These are phyloP conservation scores for Piedraia hortae DNA, from an alignment of 2,329 filamentous ascomycete genomes.

Conservation along the genomic window DNA sequence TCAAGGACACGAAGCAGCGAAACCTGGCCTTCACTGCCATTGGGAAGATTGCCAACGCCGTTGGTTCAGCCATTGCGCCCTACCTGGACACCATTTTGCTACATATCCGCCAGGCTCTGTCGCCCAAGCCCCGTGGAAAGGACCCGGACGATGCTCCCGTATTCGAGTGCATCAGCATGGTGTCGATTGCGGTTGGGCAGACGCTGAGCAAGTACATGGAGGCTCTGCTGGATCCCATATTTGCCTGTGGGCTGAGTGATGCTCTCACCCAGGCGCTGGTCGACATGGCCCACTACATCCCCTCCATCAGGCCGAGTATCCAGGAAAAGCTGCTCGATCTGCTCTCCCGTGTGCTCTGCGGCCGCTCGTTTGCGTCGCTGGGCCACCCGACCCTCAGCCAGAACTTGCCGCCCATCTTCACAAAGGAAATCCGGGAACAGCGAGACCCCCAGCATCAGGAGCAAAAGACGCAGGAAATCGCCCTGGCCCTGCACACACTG, in stretches of 20 bases:
- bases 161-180: conserved; percentile 91
- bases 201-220: conserved; percentile 97
- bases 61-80: conserved; percentile 79
- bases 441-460: conserved; percentile 65
- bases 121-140: conserved; percentile 43
- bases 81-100: conserved; percentile 87
- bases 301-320: conserved; percentile 72
- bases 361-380: conserved; percentile 71
- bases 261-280: conserved; percentile 86
- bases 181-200: conserved; percentile 84
- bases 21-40: conserved; percentile 91
- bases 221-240: conserved; percentile 78
- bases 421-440: conserved; percentile 38
- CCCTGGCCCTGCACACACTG: conserved; percentile 73
- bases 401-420: conserved; percentile 52
- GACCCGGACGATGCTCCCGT: conserved; percentile 42
- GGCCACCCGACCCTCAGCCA: conserved; percentile 77
- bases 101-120: conserved; percentile 75
- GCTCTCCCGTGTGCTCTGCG: conserved; percentile 77
- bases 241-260: conserved; percentile 79
- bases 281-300: conserved; percentile 97
- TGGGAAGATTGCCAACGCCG: conserved; percentile 83
- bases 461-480: conserved; percentile 58
- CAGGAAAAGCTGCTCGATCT: conserved; percentile 86
- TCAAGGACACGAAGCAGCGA: conserved; percentile 83